A percentile compares a stretch with the other conserved stretches of the same genome.
Conservation (phyloP, 139 green algal species). For the Mychonastes homosphaera region DNA sequence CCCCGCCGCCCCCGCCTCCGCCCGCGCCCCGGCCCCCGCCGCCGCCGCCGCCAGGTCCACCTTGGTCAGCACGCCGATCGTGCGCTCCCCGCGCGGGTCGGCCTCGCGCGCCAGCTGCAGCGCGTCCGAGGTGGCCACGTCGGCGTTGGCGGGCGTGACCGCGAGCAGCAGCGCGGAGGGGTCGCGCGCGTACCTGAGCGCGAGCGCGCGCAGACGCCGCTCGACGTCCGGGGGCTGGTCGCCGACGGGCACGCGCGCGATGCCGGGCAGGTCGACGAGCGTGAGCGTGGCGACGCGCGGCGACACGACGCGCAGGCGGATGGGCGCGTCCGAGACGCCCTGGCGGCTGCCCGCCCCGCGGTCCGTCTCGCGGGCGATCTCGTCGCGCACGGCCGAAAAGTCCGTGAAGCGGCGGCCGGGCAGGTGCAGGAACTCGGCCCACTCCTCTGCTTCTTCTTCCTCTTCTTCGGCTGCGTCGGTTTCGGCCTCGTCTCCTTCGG, state of each 20-base stretch:
- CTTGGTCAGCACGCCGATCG: slow-evolving; percentile 67
- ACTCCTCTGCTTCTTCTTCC: too few species aligned
- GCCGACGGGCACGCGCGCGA: slow-evolving; percentile 92
- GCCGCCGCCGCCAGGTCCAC: too few species aligned
- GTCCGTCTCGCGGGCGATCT: slow-evolving; percentile 91
- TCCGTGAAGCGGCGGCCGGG: slow-evolving; percentile 81
- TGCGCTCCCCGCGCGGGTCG: slow-evolving; percentile 60
- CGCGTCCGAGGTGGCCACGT: slow-evolving; percentile 76
- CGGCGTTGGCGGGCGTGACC: slow-evolving; percentile 71
- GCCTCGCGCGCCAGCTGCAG: slow-evolving; percentile 64
- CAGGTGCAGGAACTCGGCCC: slow-evolving; percentile 91
- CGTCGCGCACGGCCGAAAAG: slow-evolving; percentile 46
- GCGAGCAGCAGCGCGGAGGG: slow-evolving; percentile 82
- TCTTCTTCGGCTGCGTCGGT: too few species aligned
- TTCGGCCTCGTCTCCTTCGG: slow-evolving; percentile 2
- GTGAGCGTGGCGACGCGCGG: not conserved
- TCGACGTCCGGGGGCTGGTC: slow-evolving; percentile 97
- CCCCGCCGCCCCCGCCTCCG: too few species aligned
- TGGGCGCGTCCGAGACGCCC: slow-evolving; percentile 89
- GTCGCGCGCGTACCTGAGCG: slow-evolving; percentile 77
- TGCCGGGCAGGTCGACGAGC: slow-evolving; percentile 48
- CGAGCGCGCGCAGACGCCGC: slow-evolving; percentile 47
- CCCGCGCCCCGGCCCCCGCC: too few species aligned
- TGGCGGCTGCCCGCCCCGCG: slow-evolving; percentile 73
- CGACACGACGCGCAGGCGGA: slow-evolving; percentile 85